phyloP scores from a whole-genome alignment of 176 grass and related monocot species.

The Cymbopogon citratus region DNA sequence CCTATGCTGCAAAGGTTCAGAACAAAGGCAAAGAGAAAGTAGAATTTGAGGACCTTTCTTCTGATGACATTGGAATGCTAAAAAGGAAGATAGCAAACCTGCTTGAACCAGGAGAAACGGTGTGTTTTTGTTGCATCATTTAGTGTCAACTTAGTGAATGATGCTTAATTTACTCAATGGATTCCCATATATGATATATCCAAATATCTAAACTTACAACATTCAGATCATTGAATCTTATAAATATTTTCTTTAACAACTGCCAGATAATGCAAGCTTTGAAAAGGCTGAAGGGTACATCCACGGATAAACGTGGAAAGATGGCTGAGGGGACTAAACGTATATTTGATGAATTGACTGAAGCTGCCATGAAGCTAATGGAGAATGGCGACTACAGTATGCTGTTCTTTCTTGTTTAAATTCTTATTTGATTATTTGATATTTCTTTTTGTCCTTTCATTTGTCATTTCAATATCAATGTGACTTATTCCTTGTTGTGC shows the following conservation, averaged over 20 bases:
- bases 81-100: slow-evolving; percentile 83
- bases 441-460: background rate
- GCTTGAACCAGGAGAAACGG: slow-evolving; percentile 82
- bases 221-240: background rate
- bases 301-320: slow-evolving; percentile 60
- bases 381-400: slow-evolving; percentile 88
- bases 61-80: slow-evolving; percentile 83
- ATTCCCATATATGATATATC: background rate
- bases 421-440: background rate
- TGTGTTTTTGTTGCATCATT: slow-evolving; percentile 33
- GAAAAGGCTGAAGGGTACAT: slow-evolving; percentile 79
- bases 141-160: background rate
- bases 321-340: slow-evolving; percentile 67
- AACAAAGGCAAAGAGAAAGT: slow-evolving; percentile 46
- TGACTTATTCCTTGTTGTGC: slow-evolving; percentile 21
- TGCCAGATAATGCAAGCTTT: slow-evolving; percentile 80
- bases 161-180: background rate
- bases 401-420: slow-evolving; percentile 13
- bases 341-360: slow-evolving; percentile 88
- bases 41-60: slow-evolving; percentile 76
- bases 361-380: slow-evolving; percentile 94
- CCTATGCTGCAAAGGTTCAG: slow-evolving; percentile 39
- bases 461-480: background rate
- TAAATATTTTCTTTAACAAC: background rate
- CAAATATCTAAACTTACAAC: background rate